Evolutionary conservation across 352 stramenopile species (phyloP), one percentile per base, ranked within the genome.

Genomic region (Pythium sp.): DNA sequence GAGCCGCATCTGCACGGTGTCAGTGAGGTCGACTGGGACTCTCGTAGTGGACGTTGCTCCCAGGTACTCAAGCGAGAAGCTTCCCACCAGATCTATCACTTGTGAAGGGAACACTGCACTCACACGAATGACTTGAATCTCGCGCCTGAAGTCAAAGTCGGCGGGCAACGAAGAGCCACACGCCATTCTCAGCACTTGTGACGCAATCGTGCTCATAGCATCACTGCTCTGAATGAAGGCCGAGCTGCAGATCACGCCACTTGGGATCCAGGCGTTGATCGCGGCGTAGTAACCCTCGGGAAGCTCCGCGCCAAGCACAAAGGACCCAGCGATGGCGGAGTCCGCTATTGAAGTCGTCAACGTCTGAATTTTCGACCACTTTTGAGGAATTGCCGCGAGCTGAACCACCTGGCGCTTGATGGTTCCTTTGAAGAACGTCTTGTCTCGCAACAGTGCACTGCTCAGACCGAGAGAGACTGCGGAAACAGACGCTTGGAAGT

Each of bases 361-460:
- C 9, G 60, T 60, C 59, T 71, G 66, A 0, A 59, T n/a, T 7
- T 57, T 58, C 11, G 53, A 54, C n/a, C 28, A 18, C 43, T 20
- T 36, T 6, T 28, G 59, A 24, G 18, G 38, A n/a, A 64, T 32
- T 1, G 53, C 53, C 1, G 49, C 8, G 5, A 71, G 12, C 28
- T 67, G 59, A 26, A 71, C 53, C 12, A 58, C 30, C 22, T 71
- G 66, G n/a, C n/a, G 66, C 38, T 46, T 41, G 18, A 71, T 62
- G 4, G 66, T 71, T 4, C 59, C 53, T 12, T 20, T 34, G 43
- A 71, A 64, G 38, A 56, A 61, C 12, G 41, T 34, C 4, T 41
- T 38, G 59, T 64, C 53, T 18, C 28, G 58, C 59, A 59, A 3
- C 30, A 71, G 24, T 1, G 62, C 66, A 36, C 38, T 59, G 38